Percentiles rank a stretch among this genome's conserved stretches.
Evolutionary conservation across 164 flowering plant genomes (phyloP).

Genomic region (Cinnamomum micranthum): DNA sequence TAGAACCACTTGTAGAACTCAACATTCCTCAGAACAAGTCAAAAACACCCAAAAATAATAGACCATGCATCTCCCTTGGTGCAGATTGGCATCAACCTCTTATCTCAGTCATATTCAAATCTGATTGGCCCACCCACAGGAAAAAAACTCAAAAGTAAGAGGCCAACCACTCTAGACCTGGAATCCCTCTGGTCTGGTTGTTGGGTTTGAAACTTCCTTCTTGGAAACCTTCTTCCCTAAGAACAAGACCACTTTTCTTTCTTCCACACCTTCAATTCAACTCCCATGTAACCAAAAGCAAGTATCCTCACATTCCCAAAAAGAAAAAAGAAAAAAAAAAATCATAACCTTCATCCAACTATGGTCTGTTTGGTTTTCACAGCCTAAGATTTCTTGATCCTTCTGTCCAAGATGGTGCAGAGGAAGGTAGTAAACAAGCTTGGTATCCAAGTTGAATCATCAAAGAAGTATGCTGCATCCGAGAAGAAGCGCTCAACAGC

Average conservation of each 20-base stretch:
- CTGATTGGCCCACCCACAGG: background rate
- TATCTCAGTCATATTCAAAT: slow-evolving; percentile 24
- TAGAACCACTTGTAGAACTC: background rate
- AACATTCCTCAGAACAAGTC: background rate
- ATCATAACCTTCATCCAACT: background rate
- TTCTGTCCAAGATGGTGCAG: slow-evolving; percentile 63
- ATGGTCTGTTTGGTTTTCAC: background rate
- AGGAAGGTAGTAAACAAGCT: slow-evolving; percentile 43
- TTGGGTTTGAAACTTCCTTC: slow-evolving; percentile 6
- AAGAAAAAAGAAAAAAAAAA: no score
- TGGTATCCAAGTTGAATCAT: slow-evolving; percentile 42
- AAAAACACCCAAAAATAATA: background rate
- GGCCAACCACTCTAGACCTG: slow-evolving; percentile 20
- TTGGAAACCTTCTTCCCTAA: slow-evolving; percentile 10
- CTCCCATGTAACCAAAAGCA: slow-evolving; percentile 15
- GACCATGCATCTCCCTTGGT: no score
- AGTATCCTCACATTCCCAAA: background rate
- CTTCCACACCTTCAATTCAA: slow-evolving; percentile 7
- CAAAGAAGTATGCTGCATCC: slow-evolving; percentile 19
- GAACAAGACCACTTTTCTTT: slow-evolving; percentile 15
- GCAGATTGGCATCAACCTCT: slow-evolving; percentile 34
- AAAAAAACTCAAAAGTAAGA: slow-evolving; percentile 1
- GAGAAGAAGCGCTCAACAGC: slow-evolving; percentile 16
- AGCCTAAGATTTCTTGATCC: slow-evolving; percentile 10
- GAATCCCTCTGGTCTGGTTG: slow-evolving; percentile 24